phyloP scores from a whole-genome alignment of 1,284 basidiomycete genomes.

The Apiotrichum montevideense region DNA sequence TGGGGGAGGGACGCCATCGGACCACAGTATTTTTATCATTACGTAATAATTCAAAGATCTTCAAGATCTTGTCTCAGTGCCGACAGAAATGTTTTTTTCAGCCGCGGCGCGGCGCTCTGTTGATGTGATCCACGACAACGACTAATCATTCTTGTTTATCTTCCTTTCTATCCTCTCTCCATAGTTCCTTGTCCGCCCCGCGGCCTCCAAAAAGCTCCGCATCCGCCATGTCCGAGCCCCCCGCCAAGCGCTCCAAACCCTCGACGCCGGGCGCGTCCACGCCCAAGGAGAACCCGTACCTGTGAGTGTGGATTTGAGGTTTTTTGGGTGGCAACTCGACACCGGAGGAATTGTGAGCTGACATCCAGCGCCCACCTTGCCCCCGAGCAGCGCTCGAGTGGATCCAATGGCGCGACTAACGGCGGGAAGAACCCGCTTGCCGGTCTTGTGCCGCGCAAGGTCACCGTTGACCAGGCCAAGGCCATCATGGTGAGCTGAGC shows the following conservation, averaged over 20 bases:
- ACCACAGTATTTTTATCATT: too few relatives aligned
- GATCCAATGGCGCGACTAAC: slow-evolving; percentile 10
- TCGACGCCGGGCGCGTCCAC: slow-evolving; percentile 17
- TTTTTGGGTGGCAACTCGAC: neutral
- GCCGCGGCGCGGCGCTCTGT: too few relatives aligned
- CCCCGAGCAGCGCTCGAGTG: slow-evolving; percentile 8
- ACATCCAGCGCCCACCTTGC: slow-evolving; percentile 26
- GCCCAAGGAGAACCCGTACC: slow-evolving; percentile 39
- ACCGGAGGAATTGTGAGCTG: neutral
- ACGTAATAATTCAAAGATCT: too few relatives aligned
- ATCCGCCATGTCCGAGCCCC: slow-evolving; percentile 28
- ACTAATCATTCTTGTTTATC: too few relatives aligned
- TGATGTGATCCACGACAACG: too few relatives aligned
- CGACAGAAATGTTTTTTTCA: too few relatives aligned
- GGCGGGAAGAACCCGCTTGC: slow-evolving; percentile 55
- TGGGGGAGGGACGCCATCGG: too few relatives aligned
- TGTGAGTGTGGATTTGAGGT: slow-evolving; percentile 15
- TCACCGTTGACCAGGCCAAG: slow-evolving; percentile 65
- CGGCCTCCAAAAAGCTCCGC: too few relatives aligned
- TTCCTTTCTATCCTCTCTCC: too few relatives aligned
- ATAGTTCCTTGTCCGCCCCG: too few relatives aligned
- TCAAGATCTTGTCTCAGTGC: too few relatives aligned
- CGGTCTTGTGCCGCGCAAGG: slow-evolving; percentile 71
- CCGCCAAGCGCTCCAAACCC: slow-evolving; percentile 37
- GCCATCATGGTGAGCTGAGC: slow-evolving; percentile 59